Conservation (phyloP, 2,329 filamentous ascomycete genomes). For the Aureobasidium sp. region DNA sequence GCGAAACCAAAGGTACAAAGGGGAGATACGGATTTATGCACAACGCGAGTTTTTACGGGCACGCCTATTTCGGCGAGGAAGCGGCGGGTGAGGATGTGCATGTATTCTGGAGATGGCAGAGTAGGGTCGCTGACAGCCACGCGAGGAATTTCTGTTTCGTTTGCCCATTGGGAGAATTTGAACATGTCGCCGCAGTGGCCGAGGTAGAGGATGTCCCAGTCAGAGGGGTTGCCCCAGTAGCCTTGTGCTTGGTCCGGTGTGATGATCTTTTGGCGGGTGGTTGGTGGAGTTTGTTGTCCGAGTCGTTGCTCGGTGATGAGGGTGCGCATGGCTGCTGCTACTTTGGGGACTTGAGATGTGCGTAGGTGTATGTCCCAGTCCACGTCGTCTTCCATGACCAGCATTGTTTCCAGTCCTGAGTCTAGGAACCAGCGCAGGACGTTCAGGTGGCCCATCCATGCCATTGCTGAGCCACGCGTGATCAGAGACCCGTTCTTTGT, state of each 20-base stretch:
- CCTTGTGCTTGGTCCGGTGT: background rate
- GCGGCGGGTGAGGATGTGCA: constrained; percentile 30
- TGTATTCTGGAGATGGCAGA: constrained; percentile 26
- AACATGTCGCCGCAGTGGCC: constrained; percentile 36
- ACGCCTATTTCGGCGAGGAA: constrained; percentile 30
- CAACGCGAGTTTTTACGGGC: constrained; percentile 27
- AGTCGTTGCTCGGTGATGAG: constrained; percentile 14
- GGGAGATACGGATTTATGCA: constrained; percentile 34
- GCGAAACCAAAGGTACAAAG: constrained; percentile 39
- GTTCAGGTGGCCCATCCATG: constrained; percentile 34
- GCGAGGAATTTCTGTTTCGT: constrained; percentile 25
- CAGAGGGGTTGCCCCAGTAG: constrained; percentile 32
- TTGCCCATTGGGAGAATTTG: constrained; percentile 19
- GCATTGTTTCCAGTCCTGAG: constrained; percentile 32
- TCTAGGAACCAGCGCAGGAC: constrained; percentile 32
- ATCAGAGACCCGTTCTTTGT: constrained; percentile 24
- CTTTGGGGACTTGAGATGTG: constrained; percentile 33
- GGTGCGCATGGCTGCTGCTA: constrained; percentile 31
- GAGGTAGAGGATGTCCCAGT: constrained; percentile 33
- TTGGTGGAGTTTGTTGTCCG: background rate
- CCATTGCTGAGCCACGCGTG: constrained; percentile 29
- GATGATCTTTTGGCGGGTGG: background rate
- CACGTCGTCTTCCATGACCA: constrained; percentile 39
- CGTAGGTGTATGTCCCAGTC: constrained; percentile 38
- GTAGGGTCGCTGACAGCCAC: constrained; percentile 27